Base-by-base conservation (phyloP, 805 yeast genomes). In the Deakozyma indianensis region DNA sequence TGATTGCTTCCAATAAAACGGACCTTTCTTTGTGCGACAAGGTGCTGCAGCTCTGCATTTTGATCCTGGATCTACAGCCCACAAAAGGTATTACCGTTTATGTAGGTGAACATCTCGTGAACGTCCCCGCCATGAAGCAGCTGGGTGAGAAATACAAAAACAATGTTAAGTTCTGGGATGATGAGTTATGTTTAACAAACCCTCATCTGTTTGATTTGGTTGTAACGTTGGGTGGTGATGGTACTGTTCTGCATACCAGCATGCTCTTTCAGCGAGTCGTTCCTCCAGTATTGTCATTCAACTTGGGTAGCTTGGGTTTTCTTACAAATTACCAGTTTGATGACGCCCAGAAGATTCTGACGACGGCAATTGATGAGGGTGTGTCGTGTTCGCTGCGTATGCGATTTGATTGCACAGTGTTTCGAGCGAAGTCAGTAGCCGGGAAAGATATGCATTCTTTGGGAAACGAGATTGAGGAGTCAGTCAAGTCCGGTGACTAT, bases 151-250 rank as follows among this genome's bases (percentile, higher is more conserved):
- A n/a, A 20, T n/a, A 32, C 38, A 7, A n/a, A 9, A 14, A 14
- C 11, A 32, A 32, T 32, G 18, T 32, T 11, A 14, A n/a, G 18
- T 9, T 11, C 38, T 32, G 38, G 38, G 18, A 32, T n/a, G 18
- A n/a, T 9, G 7, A 9, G 4, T 5, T 9, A 4, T 32, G 38
- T n/a, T 7, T 14, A 7, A 25, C 28, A 25, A 32, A 53, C 61
- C 69, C 75, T 2, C 69, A 72, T 29, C 55, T 67, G 41, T 75
- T 78, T 51, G 97, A 90, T 60, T 66, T 88, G 48, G 80, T 86
- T 2, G 75, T 90, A 40, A 85, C 97, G 0, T 67, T 92, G 5
- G 98, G 98, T 22, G 98, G 98, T n/a, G 98, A 92, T 58, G 97
- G 98, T 4, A 92, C 98, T 0, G 95, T 90, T 42, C 66, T 90